phyloP scores from a whole-genome alignment of 2,329 filamentous ascomycete genomes.

The Penicillium sp. region DNA sequence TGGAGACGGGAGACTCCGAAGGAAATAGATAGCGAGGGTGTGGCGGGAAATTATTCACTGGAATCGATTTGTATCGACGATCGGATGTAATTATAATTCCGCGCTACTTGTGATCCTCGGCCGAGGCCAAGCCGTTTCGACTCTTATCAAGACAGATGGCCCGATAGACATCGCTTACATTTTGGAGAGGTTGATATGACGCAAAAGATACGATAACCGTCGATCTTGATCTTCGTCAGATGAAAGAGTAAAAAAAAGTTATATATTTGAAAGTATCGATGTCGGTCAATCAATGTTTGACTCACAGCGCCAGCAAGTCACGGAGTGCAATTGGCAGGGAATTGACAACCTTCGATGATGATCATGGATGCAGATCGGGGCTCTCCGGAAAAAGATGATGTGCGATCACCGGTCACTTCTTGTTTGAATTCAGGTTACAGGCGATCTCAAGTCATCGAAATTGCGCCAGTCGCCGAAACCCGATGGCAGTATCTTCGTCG shows the following conservation, averaged over 20 bases:
- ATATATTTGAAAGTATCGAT: constrained; percentile 13
- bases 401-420: not conserved
- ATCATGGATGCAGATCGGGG: constrained; percentile 12
- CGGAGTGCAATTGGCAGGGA: not conserved
- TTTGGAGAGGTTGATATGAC: constrained; percentile 8
- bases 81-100: not conserved
- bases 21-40: not conserved
- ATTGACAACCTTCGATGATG: not conserved
- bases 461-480: constrained; percentile 19
- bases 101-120: constrained; percentile 13
- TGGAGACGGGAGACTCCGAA: not conserved
- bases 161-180: constrained; percentile 12
- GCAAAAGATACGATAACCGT: constrained; percentile 8
- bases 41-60: not conserved
- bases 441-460: constrained; percentile 10
- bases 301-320: not conserved
- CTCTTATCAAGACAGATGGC: constrained; percentile 13
- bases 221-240: not conserved
- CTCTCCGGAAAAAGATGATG: constrained; percentile 10
- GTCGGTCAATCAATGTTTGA: not conserved
- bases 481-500: constrained; percentile 27
- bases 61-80: not conserved
- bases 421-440: constrained; percentile 11
- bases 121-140: constrained; percentile 19
- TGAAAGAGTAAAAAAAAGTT: constrained; percentile 1